Evolutionary conservation across 2,329 filamentous ascomycete genomes (phyloP).

Genomic region (Tolypocladium pustulatum): DNA sequence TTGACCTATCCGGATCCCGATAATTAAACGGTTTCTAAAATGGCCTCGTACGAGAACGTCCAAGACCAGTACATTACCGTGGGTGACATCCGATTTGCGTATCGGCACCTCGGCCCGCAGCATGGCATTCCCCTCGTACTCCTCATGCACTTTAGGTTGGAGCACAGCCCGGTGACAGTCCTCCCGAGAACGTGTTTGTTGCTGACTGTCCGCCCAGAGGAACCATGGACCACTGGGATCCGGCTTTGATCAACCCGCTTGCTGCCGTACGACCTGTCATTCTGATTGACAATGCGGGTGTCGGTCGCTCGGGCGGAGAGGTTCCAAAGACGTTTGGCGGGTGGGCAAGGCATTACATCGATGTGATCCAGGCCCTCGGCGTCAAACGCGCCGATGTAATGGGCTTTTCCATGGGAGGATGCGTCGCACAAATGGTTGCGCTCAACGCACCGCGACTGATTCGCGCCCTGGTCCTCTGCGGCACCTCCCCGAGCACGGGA

Average conservation of each 20-base stretch:
- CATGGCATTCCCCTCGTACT: conserved; percentile 21
- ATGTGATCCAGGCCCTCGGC: conserved; percentile 25
- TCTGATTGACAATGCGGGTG: conserved; percentile 36
- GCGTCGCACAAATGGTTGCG: conserved; percentile 32
- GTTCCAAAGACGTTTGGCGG: conserved; percentile 20
- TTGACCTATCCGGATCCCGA: too few relatives aligned
- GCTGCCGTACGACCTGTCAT: conserved; percentile 29
- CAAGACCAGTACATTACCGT: conserved; percentile 17
- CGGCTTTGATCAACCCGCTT: conserved; percentile 32
- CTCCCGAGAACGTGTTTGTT: background rate
- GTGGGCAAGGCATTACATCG: conserved; percentile 23
- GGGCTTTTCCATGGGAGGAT: conserved; percentile 40
- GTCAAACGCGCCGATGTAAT: conserved; percentile 31
- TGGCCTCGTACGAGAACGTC: conserved; percentile 20
- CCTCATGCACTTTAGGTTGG: conserved; percentile 20
- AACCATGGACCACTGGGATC: conserved; percentile 30
- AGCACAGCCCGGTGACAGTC: background rate
- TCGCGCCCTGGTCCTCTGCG: conserved; percentile 31
- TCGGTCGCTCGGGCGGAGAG: conserved; percentile 32
- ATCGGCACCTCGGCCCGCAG: conserved; percentile 16
- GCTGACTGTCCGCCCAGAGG: conserved; percentile 12
- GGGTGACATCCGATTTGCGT: conserved; percentile 19
- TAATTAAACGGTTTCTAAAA: conserved; percentile 5
- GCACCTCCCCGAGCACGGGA: conserved; percentile 29
- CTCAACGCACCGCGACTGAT: conserved; percentile 25